Base-by-base conservation (phyloP, 2,329 filamentous ascomycete genomes). In the Penicillium sp. region DNA sequence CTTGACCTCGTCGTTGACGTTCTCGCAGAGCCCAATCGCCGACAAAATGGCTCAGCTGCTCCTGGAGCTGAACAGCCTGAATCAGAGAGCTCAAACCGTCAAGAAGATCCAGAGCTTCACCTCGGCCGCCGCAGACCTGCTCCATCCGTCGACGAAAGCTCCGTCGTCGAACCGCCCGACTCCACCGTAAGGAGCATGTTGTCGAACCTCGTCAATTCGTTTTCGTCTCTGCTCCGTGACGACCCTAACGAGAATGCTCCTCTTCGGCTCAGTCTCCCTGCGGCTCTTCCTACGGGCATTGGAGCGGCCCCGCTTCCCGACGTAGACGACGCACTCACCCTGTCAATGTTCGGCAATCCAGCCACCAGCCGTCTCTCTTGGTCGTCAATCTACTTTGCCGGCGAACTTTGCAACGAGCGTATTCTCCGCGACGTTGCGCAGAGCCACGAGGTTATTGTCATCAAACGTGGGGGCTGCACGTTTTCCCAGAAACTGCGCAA, bases 401-500 rank as follows among this genome's bases (percentile, higher is more conserved):
- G 79, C 48, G 76, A 87, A 14, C 94, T 92, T 69, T 76, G 79
- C 51, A 74, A 76, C n/a, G 74, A 77, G 51, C 70, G 79, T 53
- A 71, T 90, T 47, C 70, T 82, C 11, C 61, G 76, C 2, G 69
- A 76, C 7, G 70, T 85, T 3, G 78, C 76, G 0, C 76, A 76
- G 36, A 73, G 69, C 1, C 73, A 95, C 72, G 86, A 96, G 46
- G 78, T 97, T 53, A 85, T 99, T 53, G 82, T 96, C 44, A 79
- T 97, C 62, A 85, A 83, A 25, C 85, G 94, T 5, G 92, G 94
- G 35, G 85, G 84, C 1, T 99, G 94, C 74, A 87, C 82, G 22
- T 97, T 97, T 70, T 86, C 83, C 31, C 75, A 87, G 25, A 99
- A 99, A 70, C 75, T 97, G 0, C 79, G 81, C 46, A 92, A 90